A percentile compares a stretch with the other conserved stretches of the same genome.
Evolutionary conservation across 2,329 filamentous ascomycete species (phyloP).

Genomic region (Claviceps cyperi): DNA sequence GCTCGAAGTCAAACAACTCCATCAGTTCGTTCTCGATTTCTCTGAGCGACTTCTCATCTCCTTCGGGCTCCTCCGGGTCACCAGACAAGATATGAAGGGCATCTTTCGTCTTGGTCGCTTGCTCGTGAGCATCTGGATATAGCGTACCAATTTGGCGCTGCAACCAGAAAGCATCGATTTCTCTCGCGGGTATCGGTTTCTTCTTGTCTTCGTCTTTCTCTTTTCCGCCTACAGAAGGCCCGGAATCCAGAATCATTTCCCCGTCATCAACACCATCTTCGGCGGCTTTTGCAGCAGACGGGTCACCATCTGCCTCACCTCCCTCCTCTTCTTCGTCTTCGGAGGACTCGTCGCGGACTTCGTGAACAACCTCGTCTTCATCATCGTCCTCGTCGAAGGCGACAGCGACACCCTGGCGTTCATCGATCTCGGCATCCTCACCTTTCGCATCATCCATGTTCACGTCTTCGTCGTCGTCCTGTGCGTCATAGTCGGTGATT

Average conservation of each 20-base stretch:
- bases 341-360: slow-evolving; percentile 77
- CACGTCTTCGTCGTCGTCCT: slow-evolving; percentile 88
- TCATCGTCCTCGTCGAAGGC: slow-evolving; percentile 93
- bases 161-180: slow-evolving; percentile 95
- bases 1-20: slow-evolving; percentile 95
- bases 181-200: slow-evolving; percentile 60
- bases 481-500: slow-evolving; percentile 94
- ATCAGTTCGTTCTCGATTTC: slow-evolving; percentile 98
- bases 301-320: slow-evolving; percentile 28
- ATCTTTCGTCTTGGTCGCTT: slow-evolving; percentile 81
- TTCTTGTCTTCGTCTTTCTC: slow-evolving; percentile 34
- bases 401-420: slow-evolving; percentile 90
- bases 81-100: slow-evolving; percentile 74
- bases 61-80: slow-evolving; percentile 52
- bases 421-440: slow-evolving; percentile 66
- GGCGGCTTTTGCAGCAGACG: background rate
- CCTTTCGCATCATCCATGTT: slow-evolving; percentile 52
- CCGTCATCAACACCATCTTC: slow-evolving; percentile 51
- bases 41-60: slow-evolving; percentile 70
- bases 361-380: slow-evolving; percentile 60
- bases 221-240: slow-evolving; percentile 26
- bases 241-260: slow-evolving; percentile 72
- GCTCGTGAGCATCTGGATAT: slow-evolving; percentile 82
- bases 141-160: slow-evolving; percentile 81
- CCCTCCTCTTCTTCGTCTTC: slow-evolving; percentile 59